These are phyloP conservation scores for Annulohypoxylon moriforme DNA, from an alignment of 495 filamentous ascomycete genomes.

Conservation along the genomic window DNA sequence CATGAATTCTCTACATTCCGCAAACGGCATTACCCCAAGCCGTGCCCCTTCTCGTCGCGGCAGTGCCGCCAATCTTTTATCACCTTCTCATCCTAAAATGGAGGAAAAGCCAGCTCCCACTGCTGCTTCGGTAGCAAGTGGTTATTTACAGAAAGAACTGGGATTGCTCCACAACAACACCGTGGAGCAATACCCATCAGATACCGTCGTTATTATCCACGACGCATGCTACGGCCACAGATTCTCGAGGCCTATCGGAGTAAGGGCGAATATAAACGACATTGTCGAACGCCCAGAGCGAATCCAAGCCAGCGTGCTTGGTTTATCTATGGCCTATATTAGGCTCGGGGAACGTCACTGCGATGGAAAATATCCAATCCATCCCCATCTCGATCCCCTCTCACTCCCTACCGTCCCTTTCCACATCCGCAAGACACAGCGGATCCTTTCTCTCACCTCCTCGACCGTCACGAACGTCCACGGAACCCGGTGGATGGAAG, in stretches of 20 bases:
- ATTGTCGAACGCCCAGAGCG: conserved; percentile 95
- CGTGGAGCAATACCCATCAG: conserved; percentile 57
- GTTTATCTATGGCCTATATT: conserved; percentile 88
- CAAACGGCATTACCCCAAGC: conserved; percentile 53
- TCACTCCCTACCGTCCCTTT: conserved; percentile 76
- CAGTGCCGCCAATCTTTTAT: conserved; percentile 61
- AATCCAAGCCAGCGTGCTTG: conserved; percentile 83
- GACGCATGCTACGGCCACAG: conserved; percentile 95
- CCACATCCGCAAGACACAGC: conserved; percentile 77
- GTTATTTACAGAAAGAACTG: conserved; percentile 76
- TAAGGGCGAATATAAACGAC: conserved; percentile 69
- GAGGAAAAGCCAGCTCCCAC: conserved; percentile 64
- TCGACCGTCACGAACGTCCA: conserved; percentile 83
- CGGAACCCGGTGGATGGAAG: conserved; percentile 89
- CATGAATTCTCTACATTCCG: conserved; percentile 64
- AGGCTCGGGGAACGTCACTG: conserved; percentile 83
- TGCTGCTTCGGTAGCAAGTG: conserved; percentile 73
- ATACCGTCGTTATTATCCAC: conserved; percentile 85
- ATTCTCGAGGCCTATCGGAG: conserved; percentile 82
- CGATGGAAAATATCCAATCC: conserved; percentile 73
- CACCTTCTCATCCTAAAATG: conserved; percentile 52
- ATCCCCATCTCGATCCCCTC: conserved; percentile 60
- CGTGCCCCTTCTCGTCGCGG: conserved; percentile 58
- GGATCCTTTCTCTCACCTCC: conserved; percentile 72
- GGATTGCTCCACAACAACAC: conserved; percentile 67